These are phyloP conservation scores for Carex parvula DNA, from an alignment of 176 grass and related monocot species.

Conservation along the genomic window DNA sequence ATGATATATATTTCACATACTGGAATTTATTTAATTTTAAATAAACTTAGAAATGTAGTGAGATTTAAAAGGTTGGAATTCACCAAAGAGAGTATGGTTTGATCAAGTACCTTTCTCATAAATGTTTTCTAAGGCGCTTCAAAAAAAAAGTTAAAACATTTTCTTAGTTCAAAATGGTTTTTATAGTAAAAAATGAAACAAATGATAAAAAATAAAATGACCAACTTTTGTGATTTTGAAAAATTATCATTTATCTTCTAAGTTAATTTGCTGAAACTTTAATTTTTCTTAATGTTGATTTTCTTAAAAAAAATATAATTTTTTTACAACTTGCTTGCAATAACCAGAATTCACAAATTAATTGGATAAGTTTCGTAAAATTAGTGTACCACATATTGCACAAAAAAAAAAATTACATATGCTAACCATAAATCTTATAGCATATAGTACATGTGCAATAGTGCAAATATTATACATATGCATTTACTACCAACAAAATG, in stretches of 20 bases:
- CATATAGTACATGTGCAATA: neutral
- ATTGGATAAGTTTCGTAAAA: no score
- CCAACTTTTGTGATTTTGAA: neutral
- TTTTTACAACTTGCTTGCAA: no score
- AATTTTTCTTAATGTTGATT: no score
- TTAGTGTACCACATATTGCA: no score
- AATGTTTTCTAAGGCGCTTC: neutral
- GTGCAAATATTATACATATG: neutral
- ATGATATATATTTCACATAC: neutral
- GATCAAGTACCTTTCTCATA: neutral
- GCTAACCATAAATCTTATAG: no score
- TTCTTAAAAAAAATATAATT: no score
- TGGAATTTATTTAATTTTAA: neutral
- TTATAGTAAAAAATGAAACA: neutral
- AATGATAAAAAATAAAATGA: neutral
- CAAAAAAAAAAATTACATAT: no score
- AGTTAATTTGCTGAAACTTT: no score
- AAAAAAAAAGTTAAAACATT: neutral
- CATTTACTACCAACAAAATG: neutral
- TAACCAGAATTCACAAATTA: no score
- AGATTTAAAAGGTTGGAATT: neutral
- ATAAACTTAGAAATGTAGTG: neutral
- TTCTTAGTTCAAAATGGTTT: neutral
- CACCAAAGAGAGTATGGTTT: neutral
- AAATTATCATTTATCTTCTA: neutral